These are phyloP conservation scores for Epichloe typhina DNA, from an alignment of 2,329 filamentous ascomycete species.

Conservation along the genomic window DNA sequence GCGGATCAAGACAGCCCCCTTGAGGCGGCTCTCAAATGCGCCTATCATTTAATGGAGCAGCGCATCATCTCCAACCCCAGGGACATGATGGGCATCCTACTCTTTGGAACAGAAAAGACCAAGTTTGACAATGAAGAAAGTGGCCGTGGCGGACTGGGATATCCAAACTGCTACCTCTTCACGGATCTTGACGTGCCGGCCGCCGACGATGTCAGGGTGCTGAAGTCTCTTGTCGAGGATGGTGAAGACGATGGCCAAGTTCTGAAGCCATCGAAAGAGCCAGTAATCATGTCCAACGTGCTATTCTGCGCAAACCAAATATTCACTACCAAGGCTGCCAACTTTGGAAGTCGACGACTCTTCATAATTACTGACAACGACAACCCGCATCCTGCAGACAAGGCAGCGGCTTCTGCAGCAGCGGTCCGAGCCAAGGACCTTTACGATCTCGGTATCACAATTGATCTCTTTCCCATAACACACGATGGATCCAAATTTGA, in stretches of 20 bases:
- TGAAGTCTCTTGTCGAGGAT: conserved; percentile 66
- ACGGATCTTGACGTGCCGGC: conserved; percentile 79
- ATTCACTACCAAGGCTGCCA: conserved; percentile 87
- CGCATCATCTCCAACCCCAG: conserved; percentile 93
- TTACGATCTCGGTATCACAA: conserved; percentile 82
- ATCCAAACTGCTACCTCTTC: conserved; percentile 86
- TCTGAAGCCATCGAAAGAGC: conserved; percentile 54
- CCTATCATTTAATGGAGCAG: conserved; percentile 92
- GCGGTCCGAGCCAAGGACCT: conserved; percentile 85
- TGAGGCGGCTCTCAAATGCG: conserved; percentile 80
- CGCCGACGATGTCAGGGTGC: conserved; percentile 69
- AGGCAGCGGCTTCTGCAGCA: conserved; percentile 59
- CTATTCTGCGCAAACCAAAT: conserved; percentile 94
- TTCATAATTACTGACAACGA: conserved; percentile 96
- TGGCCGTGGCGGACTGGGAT: conserved; percentile 47
- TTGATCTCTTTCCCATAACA: conserved; percentile 87
- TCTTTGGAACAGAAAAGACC: conserved; percentile 81
- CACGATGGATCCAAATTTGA: conserved; percentile 60
- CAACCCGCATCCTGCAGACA: conserved; percentile 63
- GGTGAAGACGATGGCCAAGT: conserved; percentile 58
- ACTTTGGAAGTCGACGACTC: conserved; percentile 83
- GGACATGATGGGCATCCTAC: conserved; percentile 90
- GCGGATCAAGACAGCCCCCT: conserved; percentile 63
- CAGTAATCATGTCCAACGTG: conserved; percentile 72
- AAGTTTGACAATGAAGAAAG: conserved; percentile 60